These are phyloP conservation scores for Penicillium parvum DNA, from an alignment of 495 filamentous ascomycete genomes.

Conservation along the genomic window DNA sequence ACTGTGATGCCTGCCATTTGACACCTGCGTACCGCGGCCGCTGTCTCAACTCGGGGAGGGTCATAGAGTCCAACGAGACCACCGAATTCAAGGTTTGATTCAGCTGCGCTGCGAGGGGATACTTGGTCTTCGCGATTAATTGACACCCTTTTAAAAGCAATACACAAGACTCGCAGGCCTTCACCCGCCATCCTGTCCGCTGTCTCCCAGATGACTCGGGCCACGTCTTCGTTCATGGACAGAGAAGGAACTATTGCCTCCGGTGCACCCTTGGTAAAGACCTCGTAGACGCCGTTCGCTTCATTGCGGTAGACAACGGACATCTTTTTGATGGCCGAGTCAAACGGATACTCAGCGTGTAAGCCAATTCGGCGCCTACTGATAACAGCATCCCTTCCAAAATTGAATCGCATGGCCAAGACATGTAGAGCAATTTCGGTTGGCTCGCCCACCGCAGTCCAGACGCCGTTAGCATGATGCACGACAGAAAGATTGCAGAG, in stretches of 20 bases:
- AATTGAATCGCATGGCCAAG: slow-evolving; percentile 66
- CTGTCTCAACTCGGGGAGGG: slow-evolving; percentile 64
- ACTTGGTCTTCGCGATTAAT: slow-evolving; percentile 23
- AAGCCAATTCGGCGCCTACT: slow-evolving; percentile 56
- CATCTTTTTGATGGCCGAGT: slow-evolving; percentile 80
- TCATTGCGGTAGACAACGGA: slow-evolving; percentile 60
- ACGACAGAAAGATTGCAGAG: slow-evolving; percentile 77
- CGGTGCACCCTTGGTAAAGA: slow-evolving; percentile 67
- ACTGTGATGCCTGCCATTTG: slow-evolving; percentile 62
- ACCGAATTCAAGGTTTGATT: slow-evolving; percentile 51
- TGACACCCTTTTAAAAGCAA: slow-evolving; percentile 50
- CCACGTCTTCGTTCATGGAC: slow-evolving; percentile 46
- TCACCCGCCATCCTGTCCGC: slow-evolving; percentile 64
- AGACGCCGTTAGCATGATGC: slow-evolving; percentile 45
- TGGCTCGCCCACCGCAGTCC: slow-evolving; percentile 76
- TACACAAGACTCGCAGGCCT: slow-evolving; percentile 76
- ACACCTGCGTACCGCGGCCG: slow-evolving; percentile 46
- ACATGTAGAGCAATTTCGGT: slow-evolving; percentile 83
- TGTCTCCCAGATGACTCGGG: slow-evolving; percentile 52
- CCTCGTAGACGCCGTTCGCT: slow-evolving; percentile 35
- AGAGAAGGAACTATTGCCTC: slow-evolving; percentile 57
- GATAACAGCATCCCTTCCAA: slow-evolving; percentile 52
- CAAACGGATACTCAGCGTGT: slow-evolving; percentile 73
- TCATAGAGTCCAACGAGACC: slow-evolving; percentile 64
- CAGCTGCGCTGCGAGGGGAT: slow-evolving; percentile 39